Evolutionary conservation across 164 flowering plant species (phyloP).

Genomic region (Euptelea pleiosperma): DNA sequence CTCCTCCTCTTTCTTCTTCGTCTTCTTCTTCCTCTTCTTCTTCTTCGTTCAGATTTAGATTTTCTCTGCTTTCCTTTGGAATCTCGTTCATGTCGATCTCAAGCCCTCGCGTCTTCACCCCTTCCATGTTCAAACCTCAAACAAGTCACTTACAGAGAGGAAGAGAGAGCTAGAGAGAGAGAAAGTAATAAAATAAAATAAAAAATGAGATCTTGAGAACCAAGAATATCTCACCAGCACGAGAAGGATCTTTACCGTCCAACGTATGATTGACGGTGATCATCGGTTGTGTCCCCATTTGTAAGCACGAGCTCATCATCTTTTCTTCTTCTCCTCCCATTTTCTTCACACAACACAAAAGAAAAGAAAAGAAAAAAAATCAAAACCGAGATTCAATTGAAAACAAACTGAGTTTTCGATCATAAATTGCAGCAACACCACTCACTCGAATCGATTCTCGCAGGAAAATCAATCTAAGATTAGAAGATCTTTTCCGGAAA

Average conservation of each 20-base stretch:
- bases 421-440: no score
- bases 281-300: neutral
- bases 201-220: neutral
- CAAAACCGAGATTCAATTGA: no score
- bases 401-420: no score
- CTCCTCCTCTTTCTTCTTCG: no score
- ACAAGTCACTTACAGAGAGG: neutral
- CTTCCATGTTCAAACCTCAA: neutral
- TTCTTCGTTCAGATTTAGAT: neutral
- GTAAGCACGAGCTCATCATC: constrained; percentile 12
- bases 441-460: no score
- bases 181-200: no score
- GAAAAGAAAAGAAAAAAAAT: neutral
- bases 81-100: constrained; percentile 8
- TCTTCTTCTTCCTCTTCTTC: no score
- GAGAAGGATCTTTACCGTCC: constrained; percentile 4
- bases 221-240: neutral
- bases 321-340: constrained; percentile 15
- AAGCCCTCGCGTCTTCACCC: neutral
- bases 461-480: neutral
- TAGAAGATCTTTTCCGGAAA: neutral
- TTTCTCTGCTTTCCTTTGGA: neutral
- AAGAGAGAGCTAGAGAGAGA: neutral
- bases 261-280: neutral
- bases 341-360: neutral